Percentiles rank a stretch among this genome's conserved stretches.
These are phyloP conservation scores for Mycena galericulata DNA, from an alignment of 768 basidiomycete species.

Conservation along the genomic window DNA sequence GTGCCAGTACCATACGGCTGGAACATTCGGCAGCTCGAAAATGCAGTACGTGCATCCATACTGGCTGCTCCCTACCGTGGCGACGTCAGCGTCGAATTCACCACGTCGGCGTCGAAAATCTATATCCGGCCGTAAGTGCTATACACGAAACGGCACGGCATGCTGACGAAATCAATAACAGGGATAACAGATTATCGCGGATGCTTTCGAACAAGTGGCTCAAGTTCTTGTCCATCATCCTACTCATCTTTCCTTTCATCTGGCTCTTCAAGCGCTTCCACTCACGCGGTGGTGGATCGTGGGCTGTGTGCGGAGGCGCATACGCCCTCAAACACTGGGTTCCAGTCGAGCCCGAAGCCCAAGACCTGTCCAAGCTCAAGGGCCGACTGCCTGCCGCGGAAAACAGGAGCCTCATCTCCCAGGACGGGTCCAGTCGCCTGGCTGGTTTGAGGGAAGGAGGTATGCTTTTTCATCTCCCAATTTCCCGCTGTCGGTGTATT, in stretches of 20 bases:
- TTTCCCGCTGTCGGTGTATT: not conserved
- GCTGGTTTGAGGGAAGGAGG: conserved; percentile 73
- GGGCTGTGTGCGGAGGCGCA: conserved; percentile 82
- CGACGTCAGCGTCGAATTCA: conserved; percentile 62
- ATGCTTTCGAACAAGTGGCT: conserved; percentile 79
- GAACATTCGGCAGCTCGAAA: conserved; percentile 57
- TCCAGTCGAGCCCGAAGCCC: conserved; percentile 31
- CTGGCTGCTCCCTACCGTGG: conserved; percentile 58
- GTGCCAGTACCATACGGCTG: conserved; percentile 56
- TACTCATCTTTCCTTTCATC: conserved; percentile 82
- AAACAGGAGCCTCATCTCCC: conserved; percentile 41
- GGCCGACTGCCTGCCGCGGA: conserved; percentile 32
- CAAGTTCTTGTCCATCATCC: conserved; percentile 73
- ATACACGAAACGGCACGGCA: not conserved
- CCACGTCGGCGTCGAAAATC: conserved; percentile 59
- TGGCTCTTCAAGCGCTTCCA: conserved; percentile 85
- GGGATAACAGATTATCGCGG: conserved; percentile 70
- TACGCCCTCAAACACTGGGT: conserved; percentile 75
- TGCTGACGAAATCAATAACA: conserved; percentile 2
- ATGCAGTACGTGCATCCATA: conserved; percentile 56
- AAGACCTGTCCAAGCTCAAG: conserved; percentile 36
- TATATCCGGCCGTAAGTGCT: conserved; percentile 67
- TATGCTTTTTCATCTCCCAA: not conserved
- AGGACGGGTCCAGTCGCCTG: conserved; percentile 52
- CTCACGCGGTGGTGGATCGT: conserved; percentile 74